A percentile compares a stretch with the other conserved stretches of the same genome.
These are phyloP conservation scores for Polychytrium aggregatum DNA, from an alignment of 192 early-diverging fungal species.

Conservation along the genomic window DNA sequence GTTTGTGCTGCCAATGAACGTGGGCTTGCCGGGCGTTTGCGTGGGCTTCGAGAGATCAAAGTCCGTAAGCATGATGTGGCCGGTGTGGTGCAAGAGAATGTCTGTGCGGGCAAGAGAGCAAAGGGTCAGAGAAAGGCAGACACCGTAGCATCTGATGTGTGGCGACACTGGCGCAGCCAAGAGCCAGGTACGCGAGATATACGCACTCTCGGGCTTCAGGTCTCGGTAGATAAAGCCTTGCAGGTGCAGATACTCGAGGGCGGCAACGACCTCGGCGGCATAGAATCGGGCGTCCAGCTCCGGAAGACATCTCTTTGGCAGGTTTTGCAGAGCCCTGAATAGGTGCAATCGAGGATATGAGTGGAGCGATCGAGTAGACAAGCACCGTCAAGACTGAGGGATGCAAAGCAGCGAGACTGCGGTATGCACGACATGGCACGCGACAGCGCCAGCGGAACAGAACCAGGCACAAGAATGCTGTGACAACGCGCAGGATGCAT, in stretches of 20 bases:
- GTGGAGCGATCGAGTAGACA: no score
- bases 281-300: conserved; percentile 94
- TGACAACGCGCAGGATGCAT: background rate
- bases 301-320: conserved; percentile 76
- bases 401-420: no score
- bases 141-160: no score
- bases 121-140: no score
- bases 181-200: no score
- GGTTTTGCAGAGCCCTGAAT: conserved; percentile 60
- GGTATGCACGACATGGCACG: no score
- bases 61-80: conserved; percentile 97
- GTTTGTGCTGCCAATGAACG: conserved; percentile 36
- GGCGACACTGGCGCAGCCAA: no score
- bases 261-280: conserved; percentile 90
- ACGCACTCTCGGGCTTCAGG: conserved; percentile 92
- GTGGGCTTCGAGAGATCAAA: conserved; percentile 98
- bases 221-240: conserved; percentile 97
- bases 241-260: conserved; percentile 91
- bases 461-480: background rate
- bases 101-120: conserved; percentile 16
- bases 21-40: conserved; percentile 59
- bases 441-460: no score
- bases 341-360: no score
- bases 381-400: no score
- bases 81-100: conserved; percentile 86